Evolutionary conservation across 2,329 filamentous ascomycete genomes (phyloP), one percentile per base, ranked within the genome.

Genomic region (Paraphoma sp.): DNA sequence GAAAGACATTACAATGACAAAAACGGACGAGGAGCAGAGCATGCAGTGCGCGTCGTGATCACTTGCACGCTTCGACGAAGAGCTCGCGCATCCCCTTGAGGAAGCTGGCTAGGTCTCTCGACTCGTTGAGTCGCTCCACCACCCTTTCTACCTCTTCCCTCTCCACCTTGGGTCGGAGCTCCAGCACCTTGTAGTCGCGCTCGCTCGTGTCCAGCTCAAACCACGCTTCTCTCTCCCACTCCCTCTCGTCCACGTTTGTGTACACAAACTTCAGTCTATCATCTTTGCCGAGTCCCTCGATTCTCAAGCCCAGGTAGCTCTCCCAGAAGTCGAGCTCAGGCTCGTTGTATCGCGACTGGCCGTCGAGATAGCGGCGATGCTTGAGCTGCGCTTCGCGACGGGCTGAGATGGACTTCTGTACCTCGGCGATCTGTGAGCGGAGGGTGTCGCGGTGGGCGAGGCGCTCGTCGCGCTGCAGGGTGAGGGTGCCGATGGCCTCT

Each of bases 261-360:
- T 92, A 99, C 2, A 95, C 86, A 75, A 99, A 97, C 77, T 94
- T 94, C 66, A 99, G 82, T 28, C 91, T 85, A 77, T 97, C 93
- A 60, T 91, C 88, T 71, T 87, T 86, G 1, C 92, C 93, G 0
- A 91, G 91, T 1, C 94, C 94, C 73, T 98, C 94, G 71, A 99
- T 96, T 58, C 90, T 84, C 73, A 98, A 77, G 56, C 94, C 93
- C 57, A 99, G 81, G 73, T 94, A 95, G 52, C 89, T 90, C 75
- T 96, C 91, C 95, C 95, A 99, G 74, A 98, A 98, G 65, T 93
- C 91, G 45, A 99, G 84, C 80, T 99, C 95, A 0, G 95, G 95
- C 43, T 91, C 86, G 77, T 99, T 98, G 78, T 94, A 91, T 33
- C 92, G 87, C 51, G 90, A 87, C 79, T 98, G 94, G 1, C 89